Evolutionary conservation across 352 stramenopile genomes (phyloP), one percentile per base, ranked within the genome.

Genomic region (Phytophthora ohioensis): DNA sequence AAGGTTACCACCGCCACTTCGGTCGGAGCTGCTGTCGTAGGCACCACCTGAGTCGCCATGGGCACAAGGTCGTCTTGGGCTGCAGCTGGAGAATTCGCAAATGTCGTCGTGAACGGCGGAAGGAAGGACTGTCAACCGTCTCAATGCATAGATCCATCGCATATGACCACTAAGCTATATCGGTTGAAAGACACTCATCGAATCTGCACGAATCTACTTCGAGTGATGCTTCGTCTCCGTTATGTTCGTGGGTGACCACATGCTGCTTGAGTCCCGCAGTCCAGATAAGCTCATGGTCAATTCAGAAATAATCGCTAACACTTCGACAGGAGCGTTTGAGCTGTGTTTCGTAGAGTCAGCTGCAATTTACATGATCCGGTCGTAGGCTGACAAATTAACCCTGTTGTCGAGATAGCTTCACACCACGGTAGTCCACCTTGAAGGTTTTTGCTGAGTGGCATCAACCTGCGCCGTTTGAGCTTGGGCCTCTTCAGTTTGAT

Each of bases 151-250:
- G 52, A 41, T 60, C 36, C 17, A 35, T 55, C 43, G 32, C 17
- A 31, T 43, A 53, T 35, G 13, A 4, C 13, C 1, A 30, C 32
- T 5, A 21, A 12, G 12, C 43, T 45, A 39, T 38, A 55, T n/a
- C 36, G 31, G 59, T 42, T 60, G 39, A 52, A 54, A 54, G 30
- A 15, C 32, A 13, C 38, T 13, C 49, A 54, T 43, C 49, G 60
- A 67, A 67, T 67, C 60, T 67, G 10, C 11, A 42, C 2, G 60
- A 67, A 67, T 61, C 60, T 67, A 34, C 49, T 35, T 5, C 41
- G 7, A 53, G 41, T 41, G 53, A 60, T 60, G 53, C 53, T 60
- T 39, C 53, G 38, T 39, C 38, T 59, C 8, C 53, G 36, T 59
- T 59, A 43, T 46, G 48, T 43, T 30, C 32, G 10, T 42, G 30